A percentile compares a stretch with the other conserved stretches of the same genome.
These are phyloP conservation scores for Saccharomycopsis sp. DNA, from an alignment of 805 yeast species.

Conservation along the genomic window DNA sequence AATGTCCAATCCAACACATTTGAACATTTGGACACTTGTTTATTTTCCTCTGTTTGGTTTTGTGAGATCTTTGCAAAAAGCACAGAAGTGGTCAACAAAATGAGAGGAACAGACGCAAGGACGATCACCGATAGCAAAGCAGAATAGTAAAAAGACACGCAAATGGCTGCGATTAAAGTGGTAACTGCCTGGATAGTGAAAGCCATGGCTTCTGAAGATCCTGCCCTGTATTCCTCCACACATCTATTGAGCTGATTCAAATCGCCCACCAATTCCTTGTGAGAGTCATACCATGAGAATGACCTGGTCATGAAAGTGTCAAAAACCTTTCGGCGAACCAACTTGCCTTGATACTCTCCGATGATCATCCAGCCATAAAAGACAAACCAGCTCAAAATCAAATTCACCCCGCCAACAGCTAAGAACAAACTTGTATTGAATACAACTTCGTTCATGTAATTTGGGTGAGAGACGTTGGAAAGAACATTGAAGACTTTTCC, in stretches of 20 bases:
- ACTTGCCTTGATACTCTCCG: constrained; percentile 61
- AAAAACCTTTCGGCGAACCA: constrained; percentile 43
- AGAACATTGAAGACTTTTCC: constrained; percentile 53
- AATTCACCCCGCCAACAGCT: constrained; percentile 38
- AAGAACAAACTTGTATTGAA: constrained; percentile 34
- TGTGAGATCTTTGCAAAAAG: constrained; percentile 45
- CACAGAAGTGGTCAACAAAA: constrained; percentile 38
- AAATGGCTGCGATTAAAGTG: constrained; percentile 44
- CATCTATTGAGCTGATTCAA: constrained; percentile 60
- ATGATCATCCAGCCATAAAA: constrained; percentile 53
- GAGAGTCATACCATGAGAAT: constrained; percentile 55
- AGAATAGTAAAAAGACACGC: constrained; percentile 64
- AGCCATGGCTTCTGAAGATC: constrained; percentile 60
- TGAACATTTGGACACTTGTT: constrained; percentile 44
- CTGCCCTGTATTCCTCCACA: constrained; percentile 61
- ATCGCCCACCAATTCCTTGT: constrained; percentile 50
- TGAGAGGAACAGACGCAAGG: constrained; percentile 65
- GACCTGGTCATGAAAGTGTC: constrained; percentile 37
- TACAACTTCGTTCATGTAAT: constrained; percentile 33
- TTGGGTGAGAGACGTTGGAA: constrained; percentile 24
- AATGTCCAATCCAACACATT: constrained; percentile 65
- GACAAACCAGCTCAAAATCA: constrained; percentile 43
- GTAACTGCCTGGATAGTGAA: constrained; percentile 44
- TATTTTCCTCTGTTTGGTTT: constrained; percentile 49
- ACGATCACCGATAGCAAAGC: constrained; percentile 81